Base-by-base conservation (phyloP, 2,329 filamentous ascomycete genomes). In the Pseudogymnoascus sp. region DNA sequence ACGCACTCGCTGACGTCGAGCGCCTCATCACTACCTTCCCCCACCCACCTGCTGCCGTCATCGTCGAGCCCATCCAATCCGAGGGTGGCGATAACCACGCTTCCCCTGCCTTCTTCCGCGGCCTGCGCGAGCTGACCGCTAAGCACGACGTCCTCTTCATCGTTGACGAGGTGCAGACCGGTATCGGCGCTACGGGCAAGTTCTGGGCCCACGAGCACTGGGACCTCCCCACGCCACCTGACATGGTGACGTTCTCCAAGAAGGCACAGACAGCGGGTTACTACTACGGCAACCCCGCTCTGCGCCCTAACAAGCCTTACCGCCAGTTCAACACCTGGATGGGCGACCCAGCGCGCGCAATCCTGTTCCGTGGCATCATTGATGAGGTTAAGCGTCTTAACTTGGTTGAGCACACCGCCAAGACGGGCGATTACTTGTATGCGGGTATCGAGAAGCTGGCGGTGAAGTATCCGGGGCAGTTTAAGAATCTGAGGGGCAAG, bases 191-290 rank as follows among this genome's bases (percentile, higher is more conserved):
- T n/a, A 93, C 90, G 0, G 90, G 90, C 64, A 90, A 89, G 72
- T 92, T 93, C 83, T 93, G 90, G 90, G 90, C 88, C 12, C 90
- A 93, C 75, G 89, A 92, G 69, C 89, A 93, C 82, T 93, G 90
- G 90, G 83, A 88, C 72, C 80, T 93, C 46, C 70, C 78, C 42
- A 78, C 84, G 9, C 88, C 89, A 21, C 90, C 90, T 1, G 90
- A 93, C 73, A 92, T 93, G 78, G 90, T 93, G n/a, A 93, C 90
- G 28, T 93, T 93, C 79, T 88, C 84, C 68, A 93, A 93, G 82
- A 93, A 93, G 78, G 90, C 90, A 1, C 90, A 93, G 77, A 89
- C 90, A 14, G 90, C 90, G 11, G 90, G 90, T 2, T 93, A 91
- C 80, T 93, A 90, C 79, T 93, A 85, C 73, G 88, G 88, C 46